These are phyloP conservation scores for Pythium sp. DNA, from an alignment of 352 stramenopile species.

Conservation along the genomic window DNA sequence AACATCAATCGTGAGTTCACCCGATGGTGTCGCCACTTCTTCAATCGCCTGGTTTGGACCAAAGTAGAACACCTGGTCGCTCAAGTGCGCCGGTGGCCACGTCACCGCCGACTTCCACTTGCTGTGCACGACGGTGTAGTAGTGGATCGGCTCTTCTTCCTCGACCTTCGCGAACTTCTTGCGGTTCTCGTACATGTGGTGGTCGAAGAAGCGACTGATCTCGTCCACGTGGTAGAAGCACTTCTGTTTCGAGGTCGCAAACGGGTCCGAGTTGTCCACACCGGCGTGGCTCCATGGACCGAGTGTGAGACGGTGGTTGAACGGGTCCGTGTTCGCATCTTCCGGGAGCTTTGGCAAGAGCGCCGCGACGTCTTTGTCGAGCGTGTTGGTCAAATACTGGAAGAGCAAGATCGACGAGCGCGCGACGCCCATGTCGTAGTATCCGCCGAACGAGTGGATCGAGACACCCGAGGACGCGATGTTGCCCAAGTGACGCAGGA, in stretches of 20 bases:
- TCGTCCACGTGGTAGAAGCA: constrained; percentile 84
- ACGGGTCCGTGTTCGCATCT: constrained; percentile 37
- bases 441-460: constrained; percentile 64
- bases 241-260: constrained; percentile 77
- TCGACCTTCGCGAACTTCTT: constrained; percentile 53
- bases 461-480: constrained; percentile 71
- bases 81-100: constrained; percentile 66
- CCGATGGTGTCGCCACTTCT: constrained; percentile 34
- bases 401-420: constrained; percentile 74
- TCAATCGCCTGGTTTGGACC: constrained; percentile 49
- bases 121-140: constrained; percentile 75
- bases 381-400: constrained; percentile 76
- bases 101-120: constrained; percentile 61
- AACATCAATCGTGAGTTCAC: constrained; percentile 37
- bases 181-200: constrained; percentile 72
- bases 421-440: constrained; percentile 77
- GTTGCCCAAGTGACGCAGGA: constrained; percentile 47
- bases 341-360: constrained; percentile 51
- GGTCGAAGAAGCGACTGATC: constrained; percentile 82
- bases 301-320: constrained; percentile 66
- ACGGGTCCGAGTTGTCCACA: constrained; percentile 79
- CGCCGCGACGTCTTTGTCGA: constrained; percentile 54
- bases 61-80: constrained; percentile 51
- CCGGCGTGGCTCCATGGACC: constrained; percentile 81
- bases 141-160: constrained; percentile 74